Evolutionary conservation across 495 filamentous ascomycete species (phyloP), one percentile per base, ranked within the genome.

Genomic region (Articulospora tetracladia): DNA sequence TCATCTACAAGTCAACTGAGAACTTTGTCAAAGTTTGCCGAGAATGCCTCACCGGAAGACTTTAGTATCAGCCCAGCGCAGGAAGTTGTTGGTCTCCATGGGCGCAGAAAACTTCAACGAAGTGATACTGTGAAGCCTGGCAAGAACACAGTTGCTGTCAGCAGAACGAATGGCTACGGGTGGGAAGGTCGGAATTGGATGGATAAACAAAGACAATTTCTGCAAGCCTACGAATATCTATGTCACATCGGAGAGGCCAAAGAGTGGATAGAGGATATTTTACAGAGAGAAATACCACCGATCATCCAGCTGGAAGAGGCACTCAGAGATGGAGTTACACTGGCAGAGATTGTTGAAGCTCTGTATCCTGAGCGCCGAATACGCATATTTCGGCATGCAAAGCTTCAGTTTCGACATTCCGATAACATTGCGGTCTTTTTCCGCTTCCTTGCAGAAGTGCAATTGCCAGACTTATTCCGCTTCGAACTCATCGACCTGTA

Each of bases 201-300:
- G 93, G 95, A 99, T 71, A 92, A 94, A 70, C 91, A 97, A 70
- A 83, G 95, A 52, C 92, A 98, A 69, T 98, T 96, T 69, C 76
- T 98, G 32, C 92, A 96, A 72, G 95, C 95, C 11, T 99, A 99
- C 69, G 95, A 99, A 72, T 99, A 99, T 69, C 85, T 99, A 41
- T 99, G 95, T 68, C 95, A 99, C 68, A 98, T 99, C 68, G 95
- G 95, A 65, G 95, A 99, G 79, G 95, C 95, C 49, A 98, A 98
- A 70, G 92, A 98, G 72, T 99, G 95, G 95, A 95, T 99, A 47
- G 94, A 98, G 72, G 92, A 93, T 66, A 84, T 97, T 26, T 93
- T 97, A 49, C 83, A 95, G 57, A 83, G 91, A 61, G 82, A 87
- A 25, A 92, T 98, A 41, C 94, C 95, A 19, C 89, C 94, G 15